These are phyloP conservation scores for Alternaria atra DNA, from an alignment of 2,329 filamentous ascomycete genomes.

Conservation along the genomic window DNA sequence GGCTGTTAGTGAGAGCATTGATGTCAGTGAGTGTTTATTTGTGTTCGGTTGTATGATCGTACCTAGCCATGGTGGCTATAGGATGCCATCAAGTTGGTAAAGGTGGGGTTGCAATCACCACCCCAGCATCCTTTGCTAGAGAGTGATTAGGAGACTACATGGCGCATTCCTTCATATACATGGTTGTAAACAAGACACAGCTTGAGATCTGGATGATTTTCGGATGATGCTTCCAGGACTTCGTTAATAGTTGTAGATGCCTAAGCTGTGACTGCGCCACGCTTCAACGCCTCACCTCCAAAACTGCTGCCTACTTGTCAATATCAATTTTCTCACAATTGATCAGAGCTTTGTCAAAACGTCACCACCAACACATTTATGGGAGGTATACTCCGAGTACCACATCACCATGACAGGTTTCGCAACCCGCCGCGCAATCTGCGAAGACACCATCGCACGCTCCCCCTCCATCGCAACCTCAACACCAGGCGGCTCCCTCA, in stretches of 20 bases:
- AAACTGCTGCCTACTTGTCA: background rate
- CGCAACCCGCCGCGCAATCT: slow-evolving; percentile 28
- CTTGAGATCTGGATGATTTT: no score
- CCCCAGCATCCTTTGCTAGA: no score
- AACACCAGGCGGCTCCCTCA: slow-evolving; percentile 22
- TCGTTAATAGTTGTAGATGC: background rate
- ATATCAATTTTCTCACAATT: background rate
- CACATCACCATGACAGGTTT: slow-evolving; percentile 23
- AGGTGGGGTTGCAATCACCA: no score
- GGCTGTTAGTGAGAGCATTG: no score
- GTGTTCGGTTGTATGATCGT: no score
- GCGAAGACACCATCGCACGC: slow-evolving; percentile 32
- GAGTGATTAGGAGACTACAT: no score
- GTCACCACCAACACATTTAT: background rate
- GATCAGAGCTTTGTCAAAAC: background rate
- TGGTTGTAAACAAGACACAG: no score
- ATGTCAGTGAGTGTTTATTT: no score
- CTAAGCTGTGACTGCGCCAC: background rate
- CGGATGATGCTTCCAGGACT: no score
- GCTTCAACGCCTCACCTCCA: background rate
- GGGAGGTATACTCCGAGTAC: background rate
- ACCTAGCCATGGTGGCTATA: no score
- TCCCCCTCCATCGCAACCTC: slow-evolving; percentile 20
- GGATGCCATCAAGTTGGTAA: no score
- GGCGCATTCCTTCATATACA: no score